phyloP scores from a whole-genome alignment of 2,329 filamentous ascomycete species.

The Trichophyton rubrum region DNA sequence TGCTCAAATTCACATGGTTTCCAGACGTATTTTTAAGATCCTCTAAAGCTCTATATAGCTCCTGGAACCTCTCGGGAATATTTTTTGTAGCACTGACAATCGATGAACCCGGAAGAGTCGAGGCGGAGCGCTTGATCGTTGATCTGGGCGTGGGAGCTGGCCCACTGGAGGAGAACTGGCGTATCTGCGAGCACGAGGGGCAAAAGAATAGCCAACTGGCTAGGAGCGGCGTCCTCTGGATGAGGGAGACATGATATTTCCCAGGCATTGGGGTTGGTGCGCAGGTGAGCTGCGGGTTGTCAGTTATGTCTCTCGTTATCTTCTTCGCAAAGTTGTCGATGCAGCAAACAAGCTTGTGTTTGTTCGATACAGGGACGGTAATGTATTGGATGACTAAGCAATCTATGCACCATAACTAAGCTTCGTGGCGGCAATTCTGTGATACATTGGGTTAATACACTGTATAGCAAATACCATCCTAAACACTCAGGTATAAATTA shows the following conservation, averaged over 20 bases:
- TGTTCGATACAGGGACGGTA: not conserved
- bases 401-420: not conserved
- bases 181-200: slow-evolving; percentile 30
- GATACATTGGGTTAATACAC: not conserved
- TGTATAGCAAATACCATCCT: not conserved
- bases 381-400: not conserved
- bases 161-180: slow-evolving; percentile 15
- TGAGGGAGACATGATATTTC: slow-evolving; percentile 26
- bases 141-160: slow-evolving; percentile 5
- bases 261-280: slow-evolving; percentile 23
- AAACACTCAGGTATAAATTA: not conserved
- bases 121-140: slow-evolving; percentile 11
- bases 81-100: slow-evolving; percentile 43
- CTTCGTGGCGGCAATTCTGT: not conserved
- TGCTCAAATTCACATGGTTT: slow-evolving; percentile 46
- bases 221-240: slow-evolving; percentile 24
- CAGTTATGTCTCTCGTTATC: not conserved
- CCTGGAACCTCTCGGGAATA: slow-evolving; percentile 40
- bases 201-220: slow-evolving; percentile 24
- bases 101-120: slow-evolving; percentile 38
- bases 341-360: not conserved
- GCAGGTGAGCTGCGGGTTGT: not conserved
- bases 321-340: not conserved
- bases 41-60: slow-evolving; percentile 42
- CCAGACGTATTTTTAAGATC: slow-evolving; percentile 41